Evolutionary conservation across 176 grass and related monocot genomes (phyloP).

Genomic region (Otatea glauca): DNA sequence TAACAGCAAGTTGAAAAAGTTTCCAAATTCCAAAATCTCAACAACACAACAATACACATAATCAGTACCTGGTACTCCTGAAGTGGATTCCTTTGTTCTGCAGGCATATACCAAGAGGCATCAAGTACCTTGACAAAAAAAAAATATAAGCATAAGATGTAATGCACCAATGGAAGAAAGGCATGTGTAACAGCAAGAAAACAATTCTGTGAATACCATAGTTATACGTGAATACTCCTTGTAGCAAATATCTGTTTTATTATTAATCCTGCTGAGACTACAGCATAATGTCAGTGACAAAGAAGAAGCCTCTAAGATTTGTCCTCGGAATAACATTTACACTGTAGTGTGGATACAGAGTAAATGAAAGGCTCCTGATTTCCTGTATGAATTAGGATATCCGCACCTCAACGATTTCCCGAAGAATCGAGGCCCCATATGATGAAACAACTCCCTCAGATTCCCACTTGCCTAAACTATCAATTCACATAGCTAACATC

Average conservation of each 20-base stretch:
- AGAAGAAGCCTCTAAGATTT: background rate
- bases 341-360: background rate
- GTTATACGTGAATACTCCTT: background rate
- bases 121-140: constrained; percentile 74
- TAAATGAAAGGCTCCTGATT: background rate
- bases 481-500: background rate
- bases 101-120: constrained; percentile 99
- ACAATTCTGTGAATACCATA: background rate
- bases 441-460: background rate
- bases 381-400: background rate
- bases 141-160: background rate
- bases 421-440: background rate
- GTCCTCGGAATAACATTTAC: background rate
- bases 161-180: background rate
- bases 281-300: background rate
- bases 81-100: constrained; percentile 83
- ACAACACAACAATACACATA: background rate
- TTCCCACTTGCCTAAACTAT: background rate
- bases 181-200: background rate
- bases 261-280: background rate
- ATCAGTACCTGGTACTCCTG: constrained; percentile 88
- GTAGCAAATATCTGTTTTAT: background rate
- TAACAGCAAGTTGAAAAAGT: background rate
- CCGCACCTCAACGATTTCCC: background rate
- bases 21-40: background rate